A percentile compares a stretch with the other conserved stretches of the same genome.
Conservation (phyloP, 2,329 filamentous ascomycete genomes). For the Claviceps maximensis region DNA sequence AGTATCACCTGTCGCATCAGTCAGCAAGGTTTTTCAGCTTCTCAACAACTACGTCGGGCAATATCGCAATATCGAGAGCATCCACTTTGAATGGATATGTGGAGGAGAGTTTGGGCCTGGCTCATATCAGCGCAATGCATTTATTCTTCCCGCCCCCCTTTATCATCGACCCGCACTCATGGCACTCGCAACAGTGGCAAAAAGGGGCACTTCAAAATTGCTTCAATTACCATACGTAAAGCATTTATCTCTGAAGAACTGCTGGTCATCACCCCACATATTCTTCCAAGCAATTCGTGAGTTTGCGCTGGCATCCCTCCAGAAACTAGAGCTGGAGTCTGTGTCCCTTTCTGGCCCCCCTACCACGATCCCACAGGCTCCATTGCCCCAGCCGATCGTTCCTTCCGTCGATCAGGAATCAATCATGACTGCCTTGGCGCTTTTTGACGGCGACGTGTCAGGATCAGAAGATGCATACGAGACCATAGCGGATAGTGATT, state of each 20-base stretch:
- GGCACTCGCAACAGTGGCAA: slow-evolving; percentile 16
- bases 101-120: slow-evolving; percentile 57
- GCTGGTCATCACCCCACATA: slow-evolving; percentile 49
- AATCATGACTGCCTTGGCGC: neutral
- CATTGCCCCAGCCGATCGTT: neutral
- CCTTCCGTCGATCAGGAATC: slow-evolving; percentile 9
- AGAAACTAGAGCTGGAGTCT: slow-evolving; percentile 45
- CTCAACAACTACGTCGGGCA: slow-evolving; percentile 36
- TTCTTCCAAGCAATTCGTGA: slow-evolving; percentile 35
- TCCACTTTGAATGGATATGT: slow-evolving; percentile 53
- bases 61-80: slow-evolving; percentile 36
- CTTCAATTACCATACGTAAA: slow-evolving; percentile 43
- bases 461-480: neutral
- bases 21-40: slow-evolving; percentile 36
- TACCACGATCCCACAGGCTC: slow-evolving; percentile 5
- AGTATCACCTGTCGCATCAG: slow-evolving; percentile 37
- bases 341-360: slow-evolving; percentile 47
- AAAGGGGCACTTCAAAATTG: slow-evolving; percentile 21
- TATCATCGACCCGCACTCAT: slow-evolving; percentile 21
- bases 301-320: slow-evolving; percentile 33
- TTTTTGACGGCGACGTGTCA: neutral
- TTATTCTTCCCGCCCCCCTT: slow-evolving; percentile 50
- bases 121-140: slow-evolving; percentile 45
- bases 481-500: neutral
- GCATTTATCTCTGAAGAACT: slow-evolving; percentile 51